Evolutionary conservation across 1,284 basidiomycete genomes (phyloP), one percentile per base, ranked within the genome.

Genomic region (Ceratobasidium sp.): DNA sequence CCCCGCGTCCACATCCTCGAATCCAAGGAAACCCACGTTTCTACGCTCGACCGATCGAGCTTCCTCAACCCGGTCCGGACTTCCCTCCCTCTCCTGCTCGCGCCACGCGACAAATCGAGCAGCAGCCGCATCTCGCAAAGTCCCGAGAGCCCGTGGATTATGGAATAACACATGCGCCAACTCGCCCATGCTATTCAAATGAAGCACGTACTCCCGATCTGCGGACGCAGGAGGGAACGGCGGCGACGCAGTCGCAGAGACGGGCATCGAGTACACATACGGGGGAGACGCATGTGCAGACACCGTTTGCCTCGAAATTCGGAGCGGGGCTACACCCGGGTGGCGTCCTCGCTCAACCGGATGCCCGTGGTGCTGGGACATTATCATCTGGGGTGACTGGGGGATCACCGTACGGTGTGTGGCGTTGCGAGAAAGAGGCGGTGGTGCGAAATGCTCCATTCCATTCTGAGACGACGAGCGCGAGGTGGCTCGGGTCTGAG

Each of bases 31-130:
- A 9, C 64, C 63, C 28, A 50, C 64, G 6, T 9, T 44, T 47
- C 69, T 43, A 21, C 18, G 14, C 57, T 59, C 38, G 14, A 35
- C 44, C 57, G 57, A 59, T 35, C 47, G 41, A 2, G 62, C 21
- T 30, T 50, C 62, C 5, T 13, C 26, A 8, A 32, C 30, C 16
- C 35, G 47, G 16, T 64, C 50, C n/a, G 18, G 14, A 38, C 23
- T 63, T 1, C 5, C 46, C 44, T 50, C 66, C 67, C 50, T 44
- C 18, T 74, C 73, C 38, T 28, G 32, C 23, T 75, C 63, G 49
- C 72, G 44, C 74, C 74, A 75, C 8, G 18, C 23, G 13, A 73
- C 44, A 38, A 75, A 73, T 44, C 66, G 72, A 23, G 72, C 71
- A 11, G 64, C 63, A 35, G 64, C 72, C 13, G 66, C 72, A n/a